Conservation (phyloP, 441 rosid genomes). For the Populus hybrid region DNA sequence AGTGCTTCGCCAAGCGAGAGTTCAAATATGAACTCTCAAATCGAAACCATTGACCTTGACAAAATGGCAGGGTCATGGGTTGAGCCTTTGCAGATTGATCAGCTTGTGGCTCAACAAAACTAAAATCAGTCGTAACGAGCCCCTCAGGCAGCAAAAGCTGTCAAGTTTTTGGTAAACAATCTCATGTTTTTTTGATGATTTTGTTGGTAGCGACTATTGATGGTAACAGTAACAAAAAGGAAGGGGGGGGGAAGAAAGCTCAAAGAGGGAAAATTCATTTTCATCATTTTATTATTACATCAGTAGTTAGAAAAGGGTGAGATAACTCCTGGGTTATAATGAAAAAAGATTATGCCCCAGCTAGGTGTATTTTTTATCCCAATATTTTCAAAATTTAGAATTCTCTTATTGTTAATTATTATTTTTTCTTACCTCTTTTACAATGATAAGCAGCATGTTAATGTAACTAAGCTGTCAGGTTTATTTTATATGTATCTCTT, state of each 20-base stretch:
- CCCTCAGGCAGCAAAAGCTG: not conserved
- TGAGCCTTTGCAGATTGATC: constrained; percentile 30
- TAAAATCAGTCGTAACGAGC: not conserved
- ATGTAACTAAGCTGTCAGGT: not conserved
- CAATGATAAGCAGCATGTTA: constrained; percentile 5
- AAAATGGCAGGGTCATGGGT: constrained; percentile 71
- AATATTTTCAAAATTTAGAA: not conserved
- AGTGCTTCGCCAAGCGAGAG: constrained; percentile 27
- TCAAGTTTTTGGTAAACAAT: not conserved
- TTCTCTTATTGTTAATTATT: not conserved
- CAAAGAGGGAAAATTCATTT: not conserved
- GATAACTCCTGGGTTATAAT: not conserved
- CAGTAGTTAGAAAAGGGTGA: not conserved
- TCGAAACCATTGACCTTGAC: constrained; percentile 48
- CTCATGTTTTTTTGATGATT: not conserved
- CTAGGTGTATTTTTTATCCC: not conserved
- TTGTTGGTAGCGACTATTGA: not conserved
- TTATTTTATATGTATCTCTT: not conserved
- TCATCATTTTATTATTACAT: not conserved
- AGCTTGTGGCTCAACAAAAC: not conserved
- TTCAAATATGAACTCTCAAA: constrained; percentile 50
- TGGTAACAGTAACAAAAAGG: not conserved
- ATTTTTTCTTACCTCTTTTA: no score
- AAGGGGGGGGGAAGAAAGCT: not conserved
- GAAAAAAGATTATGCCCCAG: not conserved